phyloP scores from a whole-genome alignment of 1,284 basidiomycete species.

The Fomitopsis schrenkii region DNA sequence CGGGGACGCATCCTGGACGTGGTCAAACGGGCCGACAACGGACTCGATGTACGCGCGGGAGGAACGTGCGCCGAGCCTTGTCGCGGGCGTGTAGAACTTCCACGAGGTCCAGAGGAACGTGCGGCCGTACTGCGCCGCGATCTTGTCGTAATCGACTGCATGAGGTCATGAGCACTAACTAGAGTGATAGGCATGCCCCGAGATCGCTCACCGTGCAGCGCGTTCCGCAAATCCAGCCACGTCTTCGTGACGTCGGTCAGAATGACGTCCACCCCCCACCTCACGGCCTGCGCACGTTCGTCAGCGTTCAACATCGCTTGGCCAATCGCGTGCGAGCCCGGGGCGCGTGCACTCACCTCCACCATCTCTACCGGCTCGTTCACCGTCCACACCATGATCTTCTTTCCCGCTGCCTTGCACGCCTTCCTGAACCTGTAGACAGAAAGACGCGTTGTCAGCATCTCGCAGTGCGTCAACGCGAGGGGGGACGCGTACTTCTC shows the following conservation, averaged over 20 bases:
- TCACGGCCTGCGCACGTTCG: conserved; percentile 55
- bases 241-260: conserved; percentile 83
- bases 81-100: conserved; percentile 54
- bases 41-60: conserved; percentile 14
- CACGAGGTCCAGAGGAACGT: conserved; percentile 74
- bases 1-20: not conserved
- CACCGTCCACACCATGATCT: conserved; percentile 95
- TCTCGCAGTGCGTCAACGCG: not conserved
- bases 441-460: not conserved
- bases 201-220: conserved; percentile 52
- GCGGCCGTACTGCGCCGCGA: conserved; percentile 55
- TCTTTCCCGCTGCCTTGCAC: conserved; percentile 79
- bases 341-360: conserved; percentile 51
- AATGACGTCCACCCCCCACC: conserved; percentile 90
- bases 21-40: conserved; percentile 22
- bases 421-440: conserved; percentile 68
- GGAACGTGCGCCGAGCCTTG: conserved; percentile 14
- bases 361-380: conserved; percentile 92
- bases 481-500: conserved; percentile 43
- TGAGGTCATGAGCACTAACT: not conserved
- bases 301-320: conserved; percentile 2
- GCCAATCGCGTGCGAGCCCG: not conserved
- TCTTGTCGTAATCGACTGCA: conserved; percentile 66
- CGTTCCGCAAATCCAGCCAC: conserved; percentile 71
- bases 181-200: conserved; percentile 2